A percentile compares a stretch with the other conserved stretches of the same genome.
These are phyloP conservation scores for Tripterygium wilfordii DNA, from an alignment of 177 flowering plant genomes.

Conservation along the genomic window DNA sequence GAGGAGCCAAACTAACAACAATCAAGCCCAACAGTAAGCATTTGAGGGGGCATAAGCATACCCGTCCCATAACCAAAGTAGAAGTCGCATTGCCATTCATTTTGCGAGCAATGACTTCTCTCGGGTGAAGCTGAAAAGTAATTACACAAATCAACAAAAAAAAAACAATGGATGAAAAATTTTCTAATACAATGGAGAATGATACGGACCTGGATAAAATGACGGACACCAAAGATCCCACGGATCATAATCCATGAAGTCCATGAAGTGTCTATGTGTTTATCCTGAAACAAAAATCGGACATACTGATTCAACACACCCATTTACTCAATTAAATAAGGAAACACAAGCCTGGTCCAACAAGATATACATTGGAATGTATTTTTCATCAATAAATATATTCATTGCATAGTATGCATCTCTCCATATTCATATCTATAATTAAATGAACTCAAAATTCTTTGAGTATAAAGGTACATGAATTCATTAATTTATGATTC, in stretches of 20 bases:
- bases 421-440: too few relatives aligned
- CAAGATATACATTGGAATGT: too few relatives aligned
- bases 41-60: constrained; percentile 11
- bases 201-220: constrained; percentile 13
- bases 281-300: too few relatives aligned
- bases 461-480: too few relatives aligned
- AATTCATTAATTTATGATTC: too few relatives aligned
- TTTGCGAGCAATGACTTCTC: neutral
- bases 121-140: constrained; percentile 16
- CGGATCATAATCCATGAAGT: constrained; percentile 20
- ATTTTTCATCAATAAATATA: too few relatives aligned
- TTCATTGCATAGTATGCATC: too few relatives aligned
- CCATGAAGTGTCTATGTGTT: neutral
- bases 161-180: neutral
- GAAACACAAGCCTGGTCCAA: too few relatives aligned
- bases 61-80: constrained; percentile 26
- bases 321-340: too few relatives aligned
- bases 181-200: too few relatives aligned
- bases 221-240: constrained; percentile 25
- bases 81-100: constrained; percentile 20
- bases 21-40: neutral
- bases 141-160: constrained; percentile 2
- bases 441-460: too few relatives aligned
- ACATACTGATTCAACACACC: too few relatives aligned
- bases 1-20: neutral